Percentiles rank a stretch among this genome's conserved stretches.
phyloP scores from a whole-genome alignment of 306 rosid species.

The Prunus kanzakura region DNA sequence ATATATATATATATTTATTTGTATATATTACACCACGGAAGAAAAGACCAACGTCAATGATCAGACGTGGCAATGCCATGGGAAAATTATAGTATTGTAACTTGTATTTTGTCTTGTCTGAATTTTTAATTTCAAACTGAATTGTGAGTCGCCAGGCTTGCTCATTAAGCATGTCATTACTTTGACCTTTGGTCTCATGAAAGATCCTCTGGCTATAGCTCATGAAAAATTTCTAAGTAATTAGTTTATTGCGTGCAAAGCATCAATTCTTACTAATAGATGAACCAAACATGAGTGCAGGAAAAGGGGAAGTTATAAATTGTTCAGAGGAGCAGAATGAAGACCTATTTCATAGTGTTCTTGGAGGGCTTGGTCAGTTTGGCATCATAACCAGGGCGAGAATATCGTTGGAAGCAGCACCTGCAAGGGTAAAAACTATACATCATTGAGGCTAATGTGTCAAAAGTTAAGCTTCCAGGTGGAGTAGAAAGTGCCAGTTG shows the following conservation, averaged over 20 bases:
- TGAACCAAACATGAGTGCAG: slow-evolving; percentile 45
- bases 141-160: not conserved
- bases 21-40: not conserved
- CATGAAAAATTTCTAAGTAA: not conserved
- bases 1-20: no score
- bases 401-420: slow-evolving; percentile 81
- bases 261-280: slow-evolving; percentile 16
- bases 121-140: slow-evolving; percentile 1
- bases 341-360: slow-evolving; percentile 84
- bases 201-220: not conserved
- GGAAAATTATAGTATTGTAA: not conserved
- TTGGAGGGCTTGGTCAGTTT: slow-evolving; percentile 97
- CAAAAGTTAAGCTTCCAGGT: not conserved
- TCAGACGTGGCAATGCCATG: not conserved
- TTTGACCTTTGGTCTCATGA: slow-evolving; percentile 19
- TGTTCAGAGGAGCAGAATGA: slow-evolving; percentile 71
- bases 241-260: slow-evolving; percentile 5
- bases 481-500: not conserved
- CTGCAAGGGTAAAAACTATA: slow-evolving; percentile 48
- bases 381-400: slow-evolving; percentile 91
- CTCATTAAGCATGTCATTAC: slow-evolving; percentile 3
- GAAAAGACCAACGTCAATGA: slow-evolving; percentile 15
- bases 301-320: slow-evolving; percentile 77
- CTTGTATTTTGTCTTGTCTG: not conserved
- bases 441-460: not conserved